A percentile compares a stretch with the other conserved stretches of the same genome.
phyloP scores from a whole-genome alignment of 1,284 basidiomycete species.

The Mycosarcoma mackinlayi region DNA sequence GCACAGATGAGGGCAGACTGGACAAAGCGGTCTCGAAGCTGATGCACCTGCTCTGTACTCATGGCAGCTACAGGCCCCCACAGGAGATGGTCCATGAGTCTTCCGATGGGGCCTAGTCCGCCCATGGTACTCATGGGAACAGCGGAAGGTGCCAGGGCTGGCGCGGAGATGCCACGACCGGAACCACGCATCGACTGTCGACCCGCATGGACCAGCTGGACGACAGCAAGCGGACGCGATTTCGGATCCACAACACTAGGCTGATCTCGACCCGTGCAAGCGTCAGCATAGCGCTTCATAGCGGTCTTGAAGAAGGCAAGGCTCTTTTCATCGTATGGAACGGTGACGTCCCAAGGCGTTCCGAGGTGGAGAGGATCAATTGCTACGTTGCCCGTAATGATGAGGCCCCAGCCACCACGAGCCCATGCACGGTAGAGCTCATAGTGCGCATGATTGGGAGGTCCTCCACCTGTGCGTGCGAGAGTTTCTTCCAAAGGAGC shows the following conservation, averaged over 20 bases:
- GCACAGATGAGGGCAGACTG: constrained; percentile 74
- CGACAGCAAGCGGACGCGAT: constrained; percentile 69
- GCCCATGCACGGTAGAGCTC: constrained; percentile 83
- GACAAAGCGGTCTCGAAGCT: constrained; percentile 77
- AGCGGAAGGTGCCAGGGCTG: constrained; percentile 80
- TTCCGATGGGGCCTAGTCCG: constrained; percentile 33
- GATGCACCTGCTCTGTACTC: constrained; percentile 73
- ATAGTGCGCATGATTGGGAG: constrained; percentile 71
- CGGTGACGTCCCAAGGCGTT: constrained; percentile 81
- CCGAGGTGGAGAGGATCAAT: constrained; percentile 79
- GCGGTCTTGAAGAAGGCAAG: constrained; percentile 63
- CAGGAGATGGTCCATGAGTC: constrained; percentile 69
- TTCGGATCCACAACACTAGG: constrained; percentile 64
- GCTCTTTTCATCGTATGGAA: constrained; percentile 71
- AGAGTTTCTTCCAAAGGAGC: constrained; percentile 65
- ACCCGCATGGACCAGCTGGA: constrained; percentile 88
- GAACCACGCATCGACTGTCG: constrained; percentile 82
- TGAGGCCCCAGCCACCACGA: constrained; percentile 83
- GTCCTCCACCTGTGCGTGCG: constrained; percentile 54
- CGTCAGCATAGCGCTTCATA: constrained; percentile 55
- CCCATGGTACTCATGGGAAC: constrained; percentile 72
- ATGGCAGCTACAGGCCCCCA: constrained; percentile 70
- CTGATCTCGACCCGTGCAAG: constrained; percentile 49
- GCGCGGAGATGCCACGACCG: constrained; percentile 74
- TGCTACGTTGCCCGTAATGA: constrained; percentile 87